phyloP scores from a whole-genome alignment of 129 eudicot genomes.

The Cynara cardunculus region DNA sequence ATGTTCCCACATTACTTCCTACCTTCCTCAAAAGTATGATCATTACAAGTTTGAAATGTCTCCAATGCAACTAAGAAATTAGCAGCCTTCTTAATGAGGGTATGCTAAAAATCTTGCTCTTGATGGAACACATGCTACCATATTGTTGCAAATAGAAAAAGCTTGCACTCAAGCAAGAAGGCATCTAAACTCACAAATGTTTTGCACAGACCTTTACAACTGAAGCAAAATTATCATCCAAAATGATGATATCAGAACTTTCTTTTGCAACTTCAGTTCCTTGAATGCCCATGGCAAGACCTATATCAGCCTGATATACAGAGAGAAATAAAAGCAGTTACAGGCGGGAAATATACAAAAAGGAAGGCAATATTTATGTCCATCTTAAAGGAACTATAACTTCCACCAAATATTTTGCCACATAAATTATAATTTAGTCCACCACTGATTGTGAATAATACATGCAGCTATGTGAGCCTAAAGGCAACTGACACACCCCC shows the following conservation, averaged over 20 bases:
- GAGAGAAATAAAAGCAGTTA: neutral
- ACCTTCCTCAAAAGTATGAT: neutral
- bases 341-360: neutral
- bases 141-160: neutral
- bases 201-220: slow-evolving; percentile 76
- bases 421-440: no score
- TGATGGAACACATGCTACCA: neutral
- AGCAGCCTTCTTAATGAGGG: neutral
- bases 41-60: neutral
- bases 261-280: slow-evolving; percentile 99
- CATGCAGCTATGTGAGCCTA: no score
- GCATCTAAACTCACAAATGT: slow-evolving; percentile 1
- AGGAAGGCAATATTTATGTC: neutral
- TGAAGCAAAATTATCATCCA: slow-evolving; percentile 95
- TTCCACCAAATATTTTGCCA: no score
- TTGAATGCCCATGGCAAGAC: slow-evolving; percentile 96
- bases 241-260: slow-evolving; percentile 88
- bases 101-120: neutral
- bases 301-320: slow-evolving; percentile 78
- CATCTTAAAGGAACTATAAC: no score
- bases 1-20: neutral
- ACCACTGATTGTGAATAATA: no score
- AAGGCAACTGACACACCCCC: no score
- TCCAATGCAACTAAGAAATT: no score
- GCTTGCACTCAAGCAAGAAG: neutral